These are phyloP conservation scores for Patellaria atrata DNA, from an alignment of 495 filamentous ascomycete genomes.

Conservation along the genomic window DNA sequence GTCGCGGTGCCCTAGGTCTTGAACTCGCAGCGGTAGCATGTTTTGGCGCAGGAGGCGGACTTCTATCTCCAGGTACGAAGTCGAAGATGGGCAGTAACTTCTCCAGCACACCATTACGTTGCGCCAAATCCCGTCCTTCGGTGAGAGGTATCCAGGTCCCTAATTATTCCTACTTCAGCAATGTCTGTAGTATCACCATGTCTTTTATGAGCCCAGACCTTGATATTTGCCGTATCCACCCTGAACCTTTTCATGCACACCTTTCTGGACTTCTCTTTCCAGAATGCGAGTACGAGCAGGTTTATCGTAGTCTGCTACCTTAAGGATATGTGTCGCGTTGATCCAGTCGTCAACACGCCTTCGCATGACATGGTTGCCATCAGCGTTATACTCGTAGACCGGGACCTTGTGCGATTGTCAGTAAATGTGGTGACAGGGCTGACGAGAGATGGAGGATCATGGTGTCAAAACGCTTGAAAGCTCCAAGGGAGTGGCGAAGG, in stretches of 20 bases:
- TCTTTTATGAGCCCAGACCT: constrained; percentile 34
- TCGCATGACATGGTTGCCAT: constrained; percentile 73
- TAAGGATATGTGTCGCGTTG: constrained; percentile 92
- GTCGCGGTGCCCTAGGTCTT: constrained; percentile 49
- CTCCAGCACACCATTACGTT: constrained; percentile 70
- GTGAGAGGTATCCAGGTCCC: constrained; percentile 93
- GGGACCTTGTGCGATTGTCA: constrained; percentile 48
- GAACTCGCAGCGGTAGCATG: constrained; percentile 58
- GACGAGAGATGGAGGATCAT: constrained; percentile 2
- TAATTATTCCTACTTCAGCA: constrained; percentile 25
- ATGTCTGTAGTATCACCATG: constrained; percentile 4
- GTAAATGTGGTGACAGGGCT: background rate
- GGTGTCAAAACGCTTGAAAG: constrained; percentile 2
- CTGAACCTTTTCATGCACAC: constrained; percentile 91
- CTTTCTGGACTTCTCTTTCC: constrained; percentile 93
- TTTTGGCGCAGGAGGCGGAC: constrained; percentile 86
- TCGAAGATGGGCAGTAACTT: constrained; percentile 80
- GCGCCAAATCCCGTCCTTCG: constrained; percentile 64
- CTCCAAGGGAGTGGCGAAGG: constrained; percentile 3
- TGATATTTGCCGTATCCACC: constrained; percentile 99
- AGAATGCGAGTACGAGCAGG: constrained; percentile 86
- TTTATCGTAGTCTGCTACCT: constrained; percentile 73
- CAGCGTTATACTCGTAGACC: constrained; percentile 78
- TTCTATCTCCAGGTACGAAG: constrained; percentile 67
- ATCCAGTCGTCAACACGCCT: constrained; percentile 79